Evolutionary conservation across 352 stramenopile species (phyloP).

Genomic region (Pythium dissimile): DNA sequence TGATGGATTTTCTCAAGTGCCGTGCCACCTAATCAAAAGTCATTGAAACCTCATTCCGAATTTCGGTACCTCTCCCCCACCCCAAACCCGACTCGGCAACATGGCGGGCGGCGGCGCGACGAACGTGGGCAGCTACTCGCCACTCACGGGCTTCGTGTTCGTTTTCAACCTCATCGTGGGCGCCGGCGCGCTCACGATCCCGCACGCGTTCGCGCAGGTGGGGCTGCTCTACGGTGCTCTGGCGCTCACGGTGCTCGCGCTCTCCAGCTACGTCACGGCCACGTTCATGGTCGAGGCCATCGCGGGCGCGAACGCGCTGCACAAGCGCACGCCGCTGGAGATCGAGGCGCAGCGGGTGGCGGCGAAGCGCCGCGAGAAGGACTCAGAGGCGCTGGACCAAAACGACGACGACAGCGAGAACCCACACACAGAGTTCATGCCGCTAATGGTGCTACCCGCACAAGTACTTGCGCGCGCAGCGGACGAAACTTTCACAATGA

Average conservation of each 20-base stretch:
- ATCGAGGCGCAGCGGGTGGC: slow-evolving; percentile 25
- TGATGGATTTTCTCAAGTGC: neutral
- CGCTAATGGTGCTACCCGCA: slow-evolving; percentile 69
- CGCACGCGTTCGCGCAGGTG: slow-evolving; percentile 80
- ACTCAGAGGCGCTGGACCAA: slow-evolving; percentile 22
- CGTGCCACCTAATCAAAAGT: neutral
- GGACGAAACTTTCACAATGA: neutral
- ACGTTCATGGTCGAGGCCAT: slow-evolving; percentile 88
- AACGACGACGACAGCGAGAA: slow-evolving; percentile 34
- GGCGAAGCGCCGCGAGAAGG: slow-evolving; percentile 15
- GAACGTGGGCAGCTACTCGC: slow-evolving; percentile 71
- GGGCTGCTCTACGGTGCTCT: slow-evolving; percentile 74
- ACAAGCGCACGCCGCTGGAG: slow-evolving; percentile 42
- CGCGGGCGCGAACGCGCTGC: slow-evolving; percentile 73
- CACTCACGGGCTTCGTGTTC: slow-evolving; percentile 87
- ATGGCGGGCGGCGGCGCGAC: slow-evolving; percentile 52
- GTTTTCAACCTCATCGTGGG: slow-evolving; percentile 90
- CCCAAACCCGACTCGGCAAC: neutral
- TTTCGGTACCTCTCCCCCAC: slow-evolving; percentile 3
- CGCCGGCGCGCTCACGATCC: slow-evolving; percentile 82
- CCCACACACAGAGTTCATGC: slow-evolving; percentile 61
- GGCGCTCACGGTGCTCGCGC: slow-evolving; percentile 49
- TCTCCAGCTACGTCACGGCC: slow-evolving; percentile 76
- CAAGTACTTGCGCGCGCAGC: slow-evolving; percentile 42
- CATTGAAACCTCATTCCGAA: too few species aligned